These are phyloP conservation scores for Tetraselmis striata DNA, from an alignment of 139 green algal species.

Conservation along the genomic window DNA sequence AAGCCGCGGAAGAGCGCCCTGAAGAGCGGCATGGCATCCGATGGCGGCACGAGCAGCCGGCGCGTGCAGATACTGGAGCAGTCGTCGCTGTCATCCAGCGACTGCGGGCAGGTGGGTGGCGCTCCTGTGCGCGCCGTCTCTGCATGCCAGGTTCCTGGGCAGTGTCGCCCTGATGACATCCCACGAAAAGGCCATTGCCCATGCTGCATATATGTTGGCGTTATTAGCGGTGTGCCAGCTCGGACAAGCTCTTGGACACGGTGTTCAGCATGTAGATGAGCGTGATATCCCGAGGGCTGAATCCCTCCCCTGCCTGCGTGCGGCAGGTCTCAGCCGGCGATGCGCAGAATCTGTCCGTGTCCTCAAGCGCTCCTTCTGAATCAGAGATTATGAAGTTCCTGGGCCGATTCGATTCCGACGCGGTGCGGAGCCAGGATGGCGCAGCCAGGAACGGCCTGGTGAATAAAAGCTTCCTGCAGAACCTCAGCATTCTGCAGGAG, in stretches of 20 bases:
- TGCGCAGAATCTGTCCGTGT: not conserved
- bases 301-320: no score
- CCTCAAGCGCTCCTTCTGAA: not conserved
- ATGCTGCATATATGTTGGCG: not conserved
- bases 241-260: not conserved
- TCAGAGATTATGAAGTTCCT: not conserved
- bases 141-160: no score
- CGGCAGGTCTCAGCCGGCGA: no score
- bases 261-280: not conserved
- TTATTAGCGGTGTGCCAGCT: not conserved
- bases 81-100: no score
- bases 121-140: no score
- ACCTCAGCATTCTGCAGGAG: not conserved
- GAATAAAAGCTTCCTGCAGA: not conserved
- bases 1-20: no score
- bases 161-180: no score
- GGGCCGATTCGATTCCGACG: not conserved
- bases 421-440: not conserved
- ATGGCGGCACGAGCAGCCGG: no score
- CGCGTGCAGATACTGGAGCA: no score
- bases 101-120: no score
- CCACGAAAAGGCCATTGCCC: not conserved
- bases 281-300: no score
- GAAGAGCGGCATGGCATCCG: no score
- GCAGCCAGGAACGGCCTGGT: not conserved